Evolutionary conservation across 1,284 basidiomycete genomes (phyloP), one percentile per base, ranked within the genome.

Genomic region (Sanghuangporus baumii): DNA sequence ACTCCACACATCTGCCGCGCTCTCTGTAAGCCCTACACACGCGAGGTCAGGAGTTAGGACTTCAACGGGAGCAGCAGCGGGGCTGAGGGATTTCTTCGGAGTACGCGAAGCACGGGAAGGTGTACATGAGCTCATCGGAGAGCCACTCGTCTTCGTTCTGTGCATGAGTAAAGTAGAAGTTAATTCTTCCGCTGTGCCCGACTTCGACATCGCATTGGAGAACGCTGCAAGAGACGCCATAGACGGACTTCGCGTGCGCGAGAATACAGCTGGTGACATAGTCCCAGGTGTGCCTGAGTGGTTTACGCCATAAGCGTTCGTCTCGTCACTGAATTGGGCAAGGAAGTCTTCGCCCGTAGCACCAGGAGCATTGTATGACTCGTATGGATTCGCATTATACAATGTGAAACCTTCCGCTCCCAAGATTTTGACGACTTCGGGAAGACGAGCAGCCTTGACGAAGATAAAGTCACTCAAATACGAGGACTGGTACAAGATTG

Each of bases 401-500:
- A 88, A 74, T 69, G 85, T 81, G 67, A 89, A 89, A 11, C 88
- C 88, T 38, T 84, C 81, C 43, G 77, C 74, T 26, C 79, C 78
- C 61, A 90, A 80, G 2, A 88, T 76, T 20, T 74, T 72, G 75
- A 89, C 81, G 57, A 83, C 85, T 69, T 88, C 84, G 59, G 79
- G 76, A 0, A 90, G 73, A 55, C 86, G 82, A 59, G 79, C 76
- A 67, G 87, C 81, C 71, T 88, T 89, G 70, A 89, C 91, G 66
- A 94, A 83, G 57, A 94, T 86, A 72, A 91, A 93, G 74, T 94
- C 91, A 69, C 89, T 88, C 81, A 87, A 87, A 72, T 93, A 91
- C 9, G 88, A 90, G 4, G 90, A 92, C 72, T 92, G 91, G 71
- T 93, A 94, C 5, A 93, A 76, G 61, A 93, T 93, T 34, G 89